Base-by-base conservation (phyloP, 2,329 filamentous ascomycete species). In the Helotiales sp. region DNA sequence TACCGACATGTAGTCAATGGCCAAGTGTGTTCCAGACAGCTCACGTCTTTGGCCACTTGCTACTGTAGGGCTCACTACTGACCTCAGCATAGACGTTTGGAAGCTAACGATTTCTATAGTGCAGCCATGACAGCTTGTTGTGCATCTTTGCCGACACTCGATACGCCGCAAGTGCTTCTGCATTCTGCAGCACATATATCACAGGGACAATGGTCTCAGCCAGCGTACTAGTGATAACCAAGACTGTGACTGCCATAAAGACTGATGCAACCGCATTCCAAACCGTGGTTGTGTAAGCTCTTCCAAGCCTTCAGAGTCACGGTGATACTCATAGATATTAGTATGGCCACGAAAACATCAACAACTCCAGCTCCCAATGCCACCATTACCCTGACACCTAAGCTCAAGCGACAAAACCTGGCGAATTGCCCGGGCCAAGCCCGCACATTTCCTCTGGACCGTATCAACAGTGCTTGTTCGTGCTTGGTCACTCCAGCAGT, bases 131-230 rank as follows among this genome's bases (percentile, higher is more conserved):
- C 36, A 44, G 44, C 17, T 17, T 53, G 8, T 53, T 44, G 25
- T 38, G 50, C 15, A 53, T 53, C 36, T 53, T 53, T 17, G 15
- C 44, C 17, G 50, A 53, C 25, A 24, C 17, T n/a, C 38, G 22
- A 15, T 53, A 53, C 36, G n/a, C 30, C n/a, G 30, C 36, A 40
- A 53, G 50, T 22, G 50, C 50, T n/a, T 44, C 25, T 31, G 50
- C 36, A n/a, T 53, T 53, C 50, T 53, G 50, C 27, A 44, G n/a
- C 36, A 53, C 50, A n/a, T 53, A 53, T 19, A 53, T 53, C 25
- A 44, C 50, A 2, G 30, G 6, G 2, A 53, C 50, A 10, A 38
- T 4, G 2, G 44, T 54, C 13, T 48, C 52, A 15, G 48, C 42
- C 10, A 30, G 47, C 12, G 12, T 36, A 27, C 52, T 42, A 29